Conservation (phyloP, 2,329 filamentous ascomycete species). For the Fusarium nodosum region DNA sequence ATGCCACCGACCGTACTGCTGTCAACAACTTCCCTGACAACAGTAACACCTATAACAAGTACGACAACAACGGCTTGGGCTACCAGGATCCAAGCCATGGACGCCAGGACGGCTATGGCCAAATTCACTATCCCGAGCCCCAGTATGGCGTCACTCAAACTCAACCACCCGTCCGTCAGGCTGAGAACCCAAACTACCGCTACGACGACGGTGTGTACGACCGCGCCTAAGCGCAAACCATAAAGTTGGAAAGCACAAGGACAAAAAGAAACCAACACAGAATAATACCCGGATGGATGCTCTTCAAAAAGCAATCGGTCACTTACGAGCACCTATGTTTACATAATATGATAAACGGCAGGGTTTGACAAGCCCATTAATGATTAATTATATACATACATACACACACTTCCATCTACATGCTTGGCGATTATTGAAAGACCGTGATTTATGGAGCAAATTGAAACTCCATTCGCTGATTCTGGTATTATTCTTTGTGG, state of each 20-base stretch:
- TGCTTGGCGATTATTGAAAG: background rate
- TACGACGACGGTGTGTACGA: slow-evolving; percentile 58
- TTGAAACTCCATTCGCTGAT: background rate
- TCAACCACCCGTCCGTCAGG: slow-evolving; percentile 20
- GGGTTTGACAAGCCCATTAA: slow-evolving; percentile 24
- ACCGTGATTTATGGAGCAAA: background rate
- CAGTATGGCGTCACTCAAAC: slow-evolving; percentile 37
- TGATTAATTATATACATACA: slow-evolving; percentile 33
- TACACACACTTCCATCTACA: background rate
- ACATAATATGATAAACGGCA: slow-evolving; percentile 27
- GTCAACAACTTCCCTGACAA: slow-evolving; percentile 49
- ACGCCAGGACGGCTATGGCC: slow-evolving; percentile 49
- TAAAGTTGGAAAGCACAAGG: background rate
- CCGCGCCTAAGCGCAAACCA: slow-evolving; percentile 30
- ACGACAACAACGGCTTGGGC: slow-evolving; percentile 43
- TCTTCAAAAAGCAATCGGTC: slow-evolving; percentile 21
- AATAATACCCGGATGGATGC: slow-evolving; percentile 38
- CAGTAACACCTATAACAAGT: slow-evolving; percentile 48
- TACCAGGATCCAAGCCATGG: slow-evolving; percentile 45
- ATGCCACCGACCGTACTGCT: slow-evolving; percentile 57
- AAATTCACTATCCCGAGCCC: slow-evolving; percentile 48
- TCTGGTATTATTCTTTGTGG: slow-evolving; percentile 10
- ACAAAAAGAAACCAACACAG: slow-evolving; percentile 8
- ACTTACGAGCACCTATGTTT: slow-evolving; percentile 24
- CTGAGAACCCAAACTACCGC: slow-evolving; percentile 47